Evolutionary conservation across 2,329 filamentous ascomycete species (phyloP), one percentile per base, ranked within the genome.

Genomic region (Pseudogymnoascus sp.): DNA sequence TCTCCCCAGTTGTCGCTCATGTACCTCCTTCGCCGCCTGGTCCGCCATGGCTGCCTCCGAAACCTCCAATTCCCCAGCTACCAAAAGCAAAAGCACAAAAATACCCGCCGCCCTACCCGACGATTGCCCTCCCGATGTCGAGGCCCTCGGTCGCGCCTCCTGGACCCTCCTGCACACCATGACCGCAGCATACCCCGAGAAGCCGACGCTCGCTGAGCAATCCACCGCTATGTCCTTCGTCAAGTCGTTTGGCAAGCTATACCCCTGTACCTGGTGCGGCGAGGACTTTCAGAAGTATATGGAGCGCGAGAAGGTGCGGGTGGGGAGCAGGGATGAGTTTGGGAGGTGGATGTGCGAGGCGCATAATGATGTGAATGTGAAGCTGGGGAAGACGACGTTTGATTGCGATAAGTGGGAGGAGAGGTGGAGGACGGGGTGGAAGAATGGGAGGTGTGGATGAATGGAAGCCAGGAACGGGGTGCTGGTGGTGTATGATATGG

Each of bases 91-190:
- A 4, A 69, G 73, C 23, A 63, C 77, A 12, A 71, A 76, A 5
- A 62, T 76, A 6, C 64, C 78, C 4, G 63, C 75, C 35, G 63
- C 73, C n/a, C 73, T 77, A 12, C 79, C 81, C 6, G 66, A 79
- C 63, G 89, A 96, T 75, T 97, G 93, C 73, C 94, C 94, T 0
- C 89, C 94, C 1, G 92, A 97, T 73, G 91, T 97, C 67, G 91
- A 96, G 73, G 77, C 81, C 14, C 86, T 99, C 4, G 94, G 94
- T 59, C 90, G 92, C 66, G 87, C 87, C 65, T 90, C 91, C 11
- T 99, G 94, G 94, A 97, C 92, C 0, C 83, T 99, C 18, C 84
- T 99, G 1, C 94, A 99, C 79, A 88, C 89, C 7, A 90, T 99
- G 67, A 90, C 93, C 12, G 94, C 92, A 0, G 85, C 85, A 12